These are phyloP conservation scores for Penicillium sclerotiorum DNA, from an alignment of 2,329 filamentous ascomycete species.

Conservation along the genomic window DNA sequence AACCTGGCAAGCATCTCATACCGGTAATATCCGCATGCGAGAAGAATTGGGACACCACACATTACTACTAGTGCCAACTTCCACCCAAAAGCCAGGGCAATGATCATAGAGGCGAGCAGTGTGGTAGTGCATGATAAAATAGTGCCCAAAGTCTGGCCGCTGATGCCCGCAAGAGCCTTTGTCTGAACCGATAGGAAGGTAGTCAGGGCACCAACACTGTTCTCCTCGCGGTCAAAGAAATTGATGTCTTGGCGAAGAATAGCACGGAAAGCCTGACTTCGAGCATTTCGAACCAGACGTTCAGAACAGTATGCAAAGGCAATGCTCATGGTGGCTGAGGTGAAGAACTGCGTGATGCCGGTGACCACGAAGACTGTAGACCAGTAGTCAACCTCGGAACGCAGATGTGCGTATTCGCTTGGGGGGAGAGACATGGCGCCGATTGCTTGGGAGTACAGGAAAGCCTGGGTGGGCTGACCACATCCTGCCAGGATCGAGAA, in stretches of 20 bases:
- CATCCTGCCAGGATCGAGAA: conserved; percentile 77
- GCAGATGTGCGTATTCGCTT: conserved; percentile 58
- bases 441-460: conserved; percentile 91
- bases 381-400: conserved; percentile 80
- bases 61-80: conserved; percentile 84
- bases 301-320: conserved; percentile 87
- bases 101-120: conserved; percentile 69
- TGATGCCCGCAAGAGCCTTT: conserved; percentile 83
- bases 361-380: conserved; percentile 86
- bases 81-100: conserved; percentile 79
- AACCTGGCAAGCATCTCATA: conserved; percentile 83
- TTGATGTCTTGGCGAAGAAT: conserved; percentile 91
- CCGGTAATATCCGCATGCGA: conserved; percentile 81
- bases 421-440: conserved; percentile 65
- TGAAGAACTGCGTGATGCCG: conserved; percentile 70
- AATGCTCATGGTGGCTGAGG: conserved; percentile 69
- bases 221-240: conserved; percentile 89
- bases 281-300: conserved; percentile 77
- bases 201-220: conserved; percentile 84
- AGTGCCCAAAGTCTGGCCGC: conserved; percentile 84
- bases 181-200: conserved; percentile 88
- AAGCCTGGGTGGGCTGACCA: conserved; percentile 73
- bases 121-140: conserved; percentile 80
- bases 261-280: conserved; percentile 78
- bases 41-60: conserved; percentile 73